Evolutionary conservation across 331 rosid species (phyloP), one percentile per base, ranked within the genome.

Genomic region (Telfairia occidentalis): DNA sequence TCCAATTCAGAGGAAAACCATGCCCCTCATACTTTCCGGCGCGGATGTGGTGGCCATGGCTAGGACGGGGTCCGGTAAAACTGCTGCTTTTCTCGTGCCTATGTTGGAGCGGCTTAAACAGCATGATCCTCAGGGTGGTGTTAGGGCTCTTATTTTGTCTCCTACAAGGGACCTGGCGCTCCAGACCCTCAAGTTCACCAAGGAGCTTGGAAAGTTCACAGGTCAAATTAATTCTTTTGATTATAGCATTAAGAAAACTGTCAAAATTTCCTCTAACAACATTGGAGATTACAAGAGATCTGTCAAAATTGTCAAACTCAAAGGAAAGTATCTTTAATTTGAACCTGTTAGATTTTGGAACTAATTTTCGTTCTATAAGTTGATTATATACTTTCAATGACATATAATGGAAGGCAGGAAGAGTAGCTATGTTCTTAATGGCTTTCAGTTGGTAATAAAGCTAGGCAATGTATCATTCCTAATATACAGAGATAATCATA

Each of bases 1-100:
- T 23, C 98, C 96, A 2, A 94, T 94, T 52, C 98, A 94, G 89
- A 82, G 98, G 76, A 94, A 94, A 59, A 94, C 97, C 9, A 88
- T 94, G 96, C 98, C 98, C 0, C 84, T 89, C 63, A 94, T 94
- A 64, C 92, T 94, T 50, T 81, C 94, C 7, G 98, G 98, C 6
- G 38, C 80, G n/a, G 98, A 94, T 50, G 96, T 94, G 5, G 97
- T 94, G 6, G 97, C 98, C 79, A 94, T 94, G 98, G 98, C 98
- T 66, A 90, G 98, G 8, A 94, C 98, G 0, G 97, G 97, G 11
- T 94, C 98, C 0, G 97, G 98, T 19, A 94, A 94, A 75, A 94
- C 97, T 29, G 97, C 98, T 0, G 98, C 98, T 12, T 94, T 94
- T 78, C 88, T 94, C 1, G 38, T 94, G 45, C 98, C 98, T 2